Base-by-base conservation (phyloP, 805 yeast species). In the Wickerhamiella cacticola region DNA sequence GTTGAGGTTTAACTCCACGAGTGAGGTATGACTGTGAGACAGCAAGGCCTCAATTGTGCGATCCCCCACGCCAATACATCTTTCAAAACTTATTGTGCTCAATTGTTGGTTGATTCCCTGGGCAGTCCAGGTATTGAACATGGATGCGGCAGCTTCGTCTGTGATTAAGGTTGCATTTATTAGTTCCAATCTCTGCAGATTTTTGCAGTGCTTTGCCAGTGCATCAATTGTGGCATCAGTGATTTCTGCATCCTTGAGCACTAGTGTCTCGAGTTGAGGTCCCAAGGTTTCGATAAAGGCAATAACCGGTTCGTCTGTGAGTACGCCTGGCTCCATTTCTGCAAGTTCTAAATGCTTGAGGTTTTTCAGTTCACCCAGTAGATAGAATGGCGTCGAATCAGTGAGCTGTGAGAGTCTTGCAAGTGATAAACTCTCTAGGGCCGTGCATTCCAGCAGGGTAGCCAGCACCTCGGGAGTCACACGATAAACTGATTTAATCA, bases 401-500 rank as follows among this genome's bases (percentile, higher is more conserved):
- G 69, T 72, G 22, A 92, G 62, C 1, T 88, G 88, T 59, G 86
- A 94, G 21, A 92, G 64, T 45, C 89, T 67, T 5, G 81, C 73
- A 22, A 92, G 60, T 29, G 77, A 71, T 34, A 92, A 64, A 3
- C 69, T 65, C n/a, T 70, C 71, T 31, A 92, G 61, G 21, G 68
- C 68, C 0, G 67, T 55, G 59, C 87, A 76, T 48, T 72, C 73
- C 41, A 83, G 66, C 39, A 92, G 59, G 16, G 78, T 62, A 3
- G 76, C 70, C 22, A 89, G 61, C 0, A 87, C 77, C 42, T 75
- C 79, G 49, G 80, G 74, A 12, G 78, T 72, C 53, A 92, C 79
- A 48, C 97, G 69, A 60, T 89, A 95, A 1, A 96, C 89, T 58
- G 86, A 84, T 31, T 78, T 69, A 9, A 92, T 61, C 52, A 79